Base-by-base conservation (phyloP, 257 asterid genomes). In the Solanum rostratum region DNA sequence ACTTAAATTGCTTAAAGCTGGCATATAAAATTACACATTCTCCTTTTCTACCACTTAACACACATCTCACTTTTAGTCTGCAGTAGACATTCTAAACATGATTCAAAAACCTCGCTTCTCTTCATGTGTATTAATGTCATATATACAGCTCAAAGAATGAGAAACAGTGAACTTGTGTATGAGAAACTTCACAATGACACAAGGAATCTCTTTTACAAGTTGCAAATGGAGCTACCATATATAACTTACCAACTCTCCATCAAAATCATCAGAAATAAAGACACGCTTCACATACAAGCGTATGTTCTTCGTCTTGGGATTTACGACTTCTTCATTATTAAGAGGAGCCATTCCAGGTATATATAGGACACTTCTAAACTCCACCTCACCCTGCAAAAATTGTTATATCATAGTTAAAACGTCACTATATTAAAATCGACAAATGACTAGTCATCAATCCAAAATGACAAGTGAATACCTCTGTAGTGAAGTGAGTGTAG, bases 281-380 rank as follows among this genome's bases (percentile, higher is more conserved):
- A 97, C 99, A 76, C 99, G 97, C 81, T 97, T 94, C 85, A 97
- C 99, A 86, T 97, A 91, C 63, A 97, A 87, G 53, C 98, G 96
- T 45, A 97, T 95, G 86, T 97, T 97, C 87, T 97, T 95, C 2
- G 99, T 95, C 94, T 97, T 97, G 71, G 99, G 95, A 86, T 93
- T 97, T 85, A 97, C 82, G 50, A 97, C 98, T 11, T 97, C 99
- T 90, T 97, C 99, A 63, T 97, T 97, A 88, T 91, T 97, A 80
- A 97, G 95, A 84, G 99, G 99, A 52, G 98, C 97, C 98, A 97
- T 97, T 60, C 99, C 99, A 89, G 98, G 99, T 81, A 95, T 92
- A 62, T 95, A 97, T 24, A 95, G 92, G 65, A 97, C 95, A 88
- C 99, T 93, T 90, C 99, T 93, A 83, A 97, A 97, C 89, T 97